A percentile compares a stretch with the other conserved stretches of the same genome.
phyloP scores from a whole-genome alignment of 1,284 basidiomycete genomes.

The Ustilago curta region DNA sequence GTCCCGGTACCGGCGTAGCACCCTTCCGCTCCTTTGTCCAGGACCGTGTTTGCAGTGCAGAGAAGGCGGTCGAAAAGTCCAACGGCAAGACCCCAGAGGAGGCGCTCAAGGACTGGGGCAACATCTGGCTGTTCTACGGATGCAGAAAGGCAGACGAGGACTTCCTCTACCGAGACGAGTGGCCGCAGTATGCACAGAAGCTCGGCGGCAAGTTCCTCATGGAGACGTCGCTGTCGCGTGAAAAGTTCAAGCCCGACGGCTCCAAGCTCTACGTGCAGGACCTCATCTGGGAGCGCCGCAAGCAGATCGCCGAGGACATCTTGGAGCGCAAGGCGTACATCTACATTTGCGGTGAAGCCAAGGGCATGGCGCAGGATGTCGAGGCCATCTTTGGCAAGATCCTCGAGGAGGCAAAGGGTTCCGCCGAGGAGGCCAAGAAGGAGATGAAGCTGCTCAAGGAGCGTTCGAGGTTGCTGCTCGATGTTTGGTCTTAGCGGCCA shows the following conservation, averaged over 20 bases:
- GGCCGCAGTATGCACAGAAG: slow-evolving; percentile 86
- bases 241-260: slow-evolving; percentile 81
- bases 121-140: slow-evolving; percentile 93
- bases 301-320: slow-evolving; percentile 84
- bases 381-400: slow-evolving; percentile 87
- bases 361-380: slow-evolving; percentile 93
- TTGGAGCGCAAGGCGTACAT: slow-evolving; percentile 89
- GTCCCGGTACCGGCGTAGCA: slow-evolving; percentile 95
- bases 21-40: slow-evolving; percentile 99
- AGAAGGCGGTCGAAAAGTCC: slow-evolving; percentile 87
- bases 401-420: slow-evolving; percentile 92
- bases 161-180: slow-evolving; percentile 94
- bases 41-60: slow-evolving; percentile 93
- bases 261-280: slow-evolving; percentile 98
- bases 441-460: slow-evolving; percentile 59
- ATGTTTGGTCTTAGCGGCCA: slow-evolving; percentile 46
- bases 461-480: slow-evolving; percentile 47
- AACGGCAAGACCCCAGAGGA: slow-evolving; percentile 85
- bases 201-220: slow-evolving; percentile 90
- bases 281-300: slow-evolving; percentile 65
- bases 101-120: slow-evolving; percentile 93
- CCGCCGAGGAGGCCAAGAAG: slow-evolving; percentile 74
- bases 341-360: slow-evolving; percentile 87
- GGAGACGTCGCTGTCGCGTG: slow-evolving; percentile 88
- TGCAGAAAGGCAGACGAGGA: slow-evolving; percentile 88